These are phyloP conservation scores for Diphasiastrum complanatum DNA, from an alignment of 83 land plant genomes.

Conservation along the genomic window DNA sequence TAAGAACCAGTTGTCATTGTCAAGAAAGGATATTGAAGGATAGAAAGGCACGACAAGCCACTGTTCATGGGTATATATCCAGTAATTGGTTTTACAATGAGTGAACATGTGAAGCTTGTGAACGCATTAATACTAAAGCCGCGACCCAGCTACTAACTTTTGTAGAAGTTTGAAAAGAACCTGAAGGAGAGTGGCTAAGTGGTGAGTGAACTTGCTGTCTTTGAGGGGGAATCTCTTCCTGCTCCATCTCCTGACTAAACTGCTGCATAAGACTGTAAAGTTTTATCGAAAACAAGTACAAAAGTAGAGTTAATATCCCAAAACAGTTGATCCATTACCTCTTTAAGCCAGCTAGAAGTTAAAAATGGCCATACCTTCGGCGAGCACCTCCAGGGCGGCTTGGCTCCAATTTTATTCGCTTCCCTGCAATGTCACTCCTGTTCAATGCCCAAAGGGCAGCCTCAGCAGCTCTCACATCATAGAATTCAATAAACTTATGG, in stretches of 20 bases:
- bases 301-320: too few relatives aligned
- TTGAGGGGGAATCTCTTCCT: constrained; percentile 57
- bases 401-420: constrained; percentile 69
- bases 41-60: too few relatives aligned
- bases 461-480: constrained; percentile 83
- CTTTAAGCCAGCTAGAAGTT: neutral
- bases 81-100: too few relatives aligned
- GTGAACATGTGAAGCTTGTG: too few relatives aligned
- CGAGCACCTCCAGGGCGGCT: constrained; percentile 71
- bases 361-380: constrained; percentile 30
- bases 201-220: constrained; percentile 74
- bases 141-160: too few relatives aligned
- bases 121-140: too few relatives aligned
- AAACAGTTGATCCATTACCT: neutral
- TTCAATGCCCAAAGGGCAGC: constrained; percentile 70
- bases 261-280: constrained; percentile 80
- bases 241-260: constrained; percentile 78
- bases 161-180: too few relatives aligned
- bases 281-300: too few relatives aligned
- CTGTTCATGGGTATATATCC: too few relatives aligned
- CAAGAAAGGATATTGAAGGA: too few relatives aligned
- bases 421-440: constrained; percentile 77
- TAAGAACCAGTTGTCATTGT: too few relatives aligned
- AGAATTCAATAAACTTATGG: constrained; percentile 71
- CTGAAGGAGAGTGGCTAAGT: constrained; percentile 85